These are phyloP conservation scores for Emergomyces orientalis DNA, from an alignment of 2,329 filamentous ascomycete genomes.

Conservation along the genomic window DNA sequence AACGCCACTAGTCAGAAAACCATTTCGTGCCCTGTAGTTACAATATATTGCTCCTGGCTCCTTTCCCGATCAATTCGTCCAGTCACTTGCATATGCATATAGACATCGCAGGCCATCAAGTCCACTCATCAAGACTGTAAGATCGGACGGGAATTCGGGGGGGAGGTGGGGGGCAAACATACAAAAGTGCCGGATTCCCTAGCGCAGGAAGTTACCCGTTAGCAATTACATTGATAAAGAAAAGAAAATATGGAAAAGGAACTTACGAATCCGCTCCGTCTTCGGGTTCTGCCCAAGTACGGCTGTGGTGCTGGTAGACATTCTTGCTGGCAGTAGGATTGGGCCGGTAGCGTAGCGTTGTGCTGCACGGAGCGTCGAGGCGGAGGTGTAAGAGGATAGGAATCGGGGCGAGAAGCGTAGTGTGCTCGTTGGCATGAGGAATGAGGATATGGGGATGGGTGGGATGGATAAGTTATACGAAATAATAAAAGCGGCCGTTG, in stretches of 20 bases:
- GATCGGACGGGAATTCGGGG: too few relatives aligned
- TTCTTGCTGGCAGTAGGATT: background rate
- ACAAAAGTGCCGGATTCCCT: conserved; percentile 43
- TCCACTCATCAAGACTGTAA: background rate
- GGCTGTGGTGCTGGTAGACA: background rate
- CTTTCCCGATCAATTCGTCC: background rate
- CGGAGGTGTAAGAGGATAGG: background rate
- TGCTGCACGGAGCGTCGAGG: background rate
- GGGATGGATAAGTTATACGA: background rate
- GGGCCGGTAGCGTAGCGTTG: background rate
- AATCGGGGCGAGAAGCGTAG: background rate
- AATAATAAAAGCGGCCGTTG: background rate
- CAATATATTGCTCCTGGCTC: background rate
- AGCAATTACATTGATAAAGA: conserved; percentile 6
- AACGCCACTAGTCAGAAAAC: background rate
- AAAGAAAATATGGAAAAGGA: background rate
- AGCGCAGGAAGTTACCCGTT: conserved; percentile 9
- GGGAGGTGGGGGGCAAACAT: too few relatives aligned
- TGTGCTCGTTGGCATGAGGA: background rate
- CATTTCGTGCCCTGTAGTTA: background rate
- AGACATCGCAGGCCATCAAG: conserved; percentile 1
- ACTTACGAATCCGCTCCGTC: conserved; percentile 24
- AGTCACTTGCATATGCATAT: background rate
- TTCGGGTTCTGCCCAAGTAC: conserved; percentile 8
- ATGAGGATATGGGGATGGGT: background rate